phyloP scores from a whole-genome alignment of 2,329 filamentous ascomycete genomes.

The Sclerotinia spermophila region DNA sequence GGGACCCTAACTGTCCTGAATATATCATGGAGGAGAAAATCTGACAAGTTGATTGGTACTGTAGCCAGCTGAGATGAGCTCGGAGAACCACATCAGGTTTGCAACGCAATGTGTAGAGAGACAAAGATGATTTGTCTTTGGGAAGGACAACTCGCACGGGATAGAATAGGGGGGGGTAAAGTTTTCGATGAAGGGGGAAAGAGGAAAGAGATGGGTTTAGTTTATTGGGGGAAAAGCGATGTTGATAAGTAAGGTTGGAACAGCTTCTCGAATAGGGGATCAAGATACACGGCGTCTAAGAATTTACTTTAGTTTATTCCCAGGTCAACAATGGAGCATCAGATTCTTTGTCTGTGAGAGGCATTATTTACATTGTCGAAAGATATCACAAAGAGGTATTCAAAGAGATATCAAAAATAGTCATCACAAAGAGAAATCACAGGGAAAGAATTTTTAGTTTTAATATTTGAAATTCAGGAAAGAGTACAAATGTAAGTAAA shows the following conservation, averaged over 20 bases:
- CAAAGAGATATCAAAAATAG: not conserved
- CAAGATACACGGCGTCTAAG: not conserved
- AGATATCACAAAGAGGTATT: not conserved
- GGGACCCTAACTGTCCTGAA: not conserved
- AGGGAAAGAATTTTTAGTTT: not conserved
- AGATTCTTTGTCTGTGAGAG: too few species aligned
- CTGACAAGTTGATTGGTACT: not conserved
- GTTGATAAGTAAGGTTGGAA: not conserved
- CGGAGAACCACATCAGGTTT: not conserved
- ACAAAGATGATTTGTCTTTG: fast-evolving
- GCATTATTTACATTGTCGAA: too few species aligned
- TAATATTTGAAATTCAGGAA: not conserved
- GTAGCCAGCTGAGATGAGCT: not conserved
- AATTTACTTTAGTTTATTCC: not conserved
- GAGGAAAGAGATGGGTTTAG: not conserved
- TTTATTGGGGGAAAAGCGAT: not conserved
- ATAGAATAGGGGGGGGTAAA: fast-evolving
- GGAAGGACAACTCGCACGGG: not conserved
- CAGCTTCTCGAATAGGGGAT: not conserved
- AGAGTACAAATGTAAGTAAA: too few species aligned
- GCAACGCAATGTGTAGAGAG: not conserved
- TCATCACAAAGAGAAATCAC: not conserved
- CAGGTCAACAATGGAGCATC: not conserved
- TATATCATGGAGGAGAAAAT: not conserved
- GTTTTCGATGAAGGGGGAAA: not conserved